Percentiles rank a stretch among this genome's conserved stretches.
These are phyloP conservation scores for Lignosus rhinocerotis DNA, from an alignment of 1,284 basidiomycete species.

Conservation along the genomic window DNA sequence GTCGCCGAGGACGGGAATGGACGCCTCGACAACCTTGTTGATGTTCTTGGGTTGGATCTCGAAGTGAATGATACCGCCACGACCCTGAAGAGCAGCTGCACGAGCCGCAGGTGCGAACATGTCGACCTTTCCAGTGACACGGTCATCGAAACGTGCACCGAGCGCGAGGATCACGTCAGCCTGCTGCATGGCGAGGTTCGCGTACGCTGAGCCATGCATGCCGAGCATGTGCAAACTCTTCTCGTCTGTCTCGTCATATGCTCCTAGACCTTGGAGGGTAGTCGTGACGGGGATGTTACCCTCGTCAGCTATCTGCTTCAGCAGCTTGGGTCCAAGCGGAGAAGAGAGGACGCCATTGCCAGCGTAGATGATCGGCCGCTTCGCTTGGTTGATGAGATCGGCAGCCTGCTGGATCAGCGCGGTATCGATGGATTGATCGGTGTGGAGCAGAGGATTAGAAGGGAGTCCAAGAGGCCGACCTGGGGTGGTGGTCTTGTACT, in stretches of 20 bases:
- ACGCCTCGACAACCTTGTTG: constrained; percentile 97
- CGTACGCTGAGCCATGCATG: constrained; percentile 98
- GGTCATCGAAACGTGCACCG: constrained; percentile 96
- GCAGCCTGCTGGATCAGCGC: constrained; percentile 82
- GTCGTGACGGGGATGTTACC: constrained; percentile 98
- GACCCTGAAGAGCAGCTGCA: constrained; percentile 83
- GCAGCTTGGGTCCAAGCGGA: constrained; percentile 80
- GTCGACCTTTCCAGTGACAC: constrained; percentile 92
- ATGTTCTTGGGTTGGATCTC: constrained; percentile 99
- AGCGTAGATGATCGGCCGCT: constrained; percentile 92
- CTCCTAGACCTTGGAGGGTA: constrained; percentile 93
- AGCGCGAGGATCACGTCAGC: constrained; percentile 98
- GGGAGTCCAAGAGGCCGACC: constrained; percentile 80
- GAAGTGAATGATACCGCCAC: constrained; percentile 98
- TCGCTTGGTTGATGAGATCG: constrained; percentile 87
- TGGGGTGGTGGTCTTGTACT: constrained; percentile 87
- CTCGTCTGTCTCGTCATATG: constrained; percentile 90
- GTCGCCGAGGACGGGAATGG: constrained; percentile 93
- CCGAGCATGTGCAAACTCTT: constrained; percentile 96
- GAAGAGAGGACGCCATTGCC: constrained; percentile 90
- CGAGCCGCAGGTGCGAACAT: constrained; percentile 90
- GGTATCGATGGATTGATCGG: constrained; percentile 59
- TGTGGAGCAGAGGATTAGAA: constrained; percentile 64
- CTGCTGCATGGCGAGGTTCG: constrained; percentile 96
- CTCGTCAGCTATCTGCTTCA: constrained; percentile 78